Base-by-base conservation (phyloP, 2,329 filamentous ascomycete species). In the Curvularia verruculosa region DNA sequence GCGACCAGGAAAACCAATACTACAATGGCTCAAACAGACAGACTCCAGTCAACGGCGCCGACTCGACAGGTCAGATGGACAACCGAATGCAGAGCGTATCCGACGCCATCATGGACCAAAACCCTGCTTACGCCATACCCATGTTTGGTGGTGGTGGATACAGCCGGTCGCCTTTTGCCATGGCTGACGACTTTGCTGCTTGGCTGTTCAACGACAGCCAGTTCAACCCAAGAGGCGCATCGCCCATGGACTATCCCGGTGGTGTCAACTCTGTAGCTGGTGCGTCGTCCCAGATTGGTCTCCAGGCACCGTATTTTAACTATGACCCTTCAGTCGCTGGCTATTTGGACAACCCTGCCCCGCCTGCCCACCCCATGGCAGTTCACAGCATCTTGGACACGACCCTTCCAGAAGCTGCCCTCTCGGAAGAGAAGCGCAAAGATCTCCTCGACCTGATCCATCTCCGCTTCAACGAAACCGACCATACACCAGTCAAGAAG, bases 341-440 rank as follows among this genome's bases (percentile, higher is more conserved):
- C 49, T 80, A 81, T 56, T 81, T 83, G 52, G 75, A 78, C 56
- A 78, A 79, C 29, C 76, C 82, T 8, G 76, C 81, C 29, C 81
- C 83, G 44, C 84, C 86, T 3, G 87, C 91, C 65, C 90, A 96
- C 68, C 88, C 93, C 34, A 96, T 96, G 92, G 90, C 91, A 18
- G 90, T 96, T 46, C 94, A 89, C 55, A 96, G 89, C 67, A 83
- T 96, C 37, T 83, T 96, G 24, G 92, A 96, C 71, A 88, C 91
- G 23, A 89, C 87, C 51, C 85, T 89, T 5, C 90, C 90, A 0
- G 91, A 96, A 69, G 89, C 89, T 3, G 84, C 89, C 7, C 83
- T 98, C 55, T 96, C 92, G 0, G 92, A 96, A 63, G 89, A 92
- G 61, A 96, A 96, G 79, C 89, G 92, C 59, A 87, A 89, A 71